Percentiles rank a stretch among this genome's conserved stretches.
Conservation (phyloP, 2,329 filamentous ascomycete species). For the Phaeosphaeriaceae sp. region DNA sequence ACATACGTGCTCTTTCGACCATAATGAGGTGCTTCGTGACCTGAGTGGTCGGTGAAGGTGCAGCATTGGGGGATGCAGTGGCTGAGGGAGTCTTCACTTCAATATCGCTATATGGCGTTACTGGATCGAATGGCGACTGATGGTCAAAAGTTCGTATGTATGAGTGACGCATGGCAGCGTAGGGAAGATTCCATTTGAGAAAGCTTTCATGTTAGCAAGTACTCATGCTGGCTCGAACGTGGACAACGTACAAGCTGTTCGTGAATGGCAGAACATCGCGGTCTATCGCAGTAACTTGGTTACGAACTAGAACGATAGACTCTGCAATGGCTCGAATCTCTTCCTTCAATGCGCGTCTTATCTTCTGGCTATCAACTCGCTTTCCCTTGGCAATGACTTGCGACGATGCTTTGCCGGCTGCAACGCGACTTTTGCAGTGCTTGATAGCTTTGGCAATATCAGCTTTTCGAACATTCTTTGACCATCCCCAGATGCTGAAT, state of each 20-base stretch:
- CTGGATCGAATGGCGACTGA: constrained; percentile 12
- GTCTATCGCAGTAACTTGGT: not conserved
- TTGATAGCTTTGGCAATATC: not conserved
- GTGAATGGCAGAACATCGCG: constrained; percentile 14
- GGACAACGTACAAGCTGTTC: constrained; percentile 21
- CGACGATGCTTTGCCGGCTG: constrained; percentile 15
- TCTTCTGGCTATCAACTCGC: constrained; percentile 31
- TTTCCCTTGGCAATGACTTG: constrained; percentile 31
- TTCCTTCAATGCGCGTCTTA: constrained; percentile 32
- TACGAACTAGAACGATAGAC: constrained; percentile 1
- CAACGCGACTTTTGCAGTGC: constrained; percentile 19
- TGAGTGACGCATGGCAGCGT: constrained; percentile 15
- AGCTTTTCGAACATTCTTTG: constrained; percentile 30
- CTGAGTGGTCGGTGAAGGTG: constrained; percentile 29
- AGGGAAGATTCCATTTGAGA: constrained; percentile 38
- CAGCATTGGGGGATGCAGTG: constrained; percentile 21
- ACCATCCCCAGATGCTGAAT: constrained; percentile 41
- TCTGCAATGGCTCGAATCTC: constrained; percentile 10
- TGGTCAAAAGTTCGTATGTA: constrained; percentile 12
- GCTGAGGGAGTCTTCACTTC: constrained; percentile 22
- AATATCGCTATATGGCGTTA: constrained; percentile 31
- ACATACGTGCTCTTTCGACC: constrained; percentile 32
- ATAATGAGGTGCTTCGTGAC: constrained; percentile 18
- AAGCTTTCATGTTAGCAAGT: constrained; percentile 18
- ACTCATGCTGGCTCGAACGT: not conserved